Evolutionary conservation across 1,284 basidiomycete species (phyloP).

Genomic region (Irpex sp.): DNA sequence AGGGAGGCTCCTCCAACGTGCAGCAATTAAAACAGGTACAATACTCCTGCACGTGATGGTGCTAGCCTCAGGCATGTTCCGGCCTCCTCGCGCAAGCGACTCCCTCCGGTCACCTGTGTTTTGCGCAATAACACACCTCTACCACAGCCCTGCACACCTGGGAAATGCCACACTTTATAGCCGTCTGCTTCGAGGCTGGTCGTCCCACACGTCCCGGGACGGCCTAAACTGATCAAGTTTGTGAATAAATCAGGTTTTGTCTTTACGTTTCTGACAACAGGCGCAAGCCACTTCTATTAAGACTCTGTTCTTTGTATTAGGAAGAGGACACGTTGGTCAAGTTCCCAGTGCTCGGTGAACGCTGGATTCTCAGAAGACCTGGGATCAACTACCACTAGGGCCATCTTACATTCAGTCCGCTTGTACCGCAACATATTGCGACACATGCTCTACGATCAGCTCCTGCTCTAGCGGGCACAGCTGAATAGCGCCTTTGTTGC

Average conservation of each 20-base stretch:
- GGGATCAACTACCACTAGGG: neutral
- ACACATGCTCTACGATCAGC: neutral
- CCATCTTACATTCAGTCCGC: neutral
- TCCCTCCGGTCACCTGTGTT: slow-evolving; percentile 1
- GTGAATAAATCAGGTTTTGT: neutral
- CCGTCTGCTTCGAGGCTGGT: neutral
- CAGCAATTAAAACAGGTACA: neutral
- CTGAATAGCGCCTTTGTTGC: neutral
- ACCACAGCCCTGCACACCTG: neutral
- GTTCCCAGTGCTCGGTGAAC: neutral
- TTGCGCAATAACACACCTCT: neutral
- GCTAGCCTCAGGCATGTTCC: neutral
- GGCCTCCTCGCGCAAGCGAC: neutral
- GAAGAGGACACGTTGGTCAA: neutral
- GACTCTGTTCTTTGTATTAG: neutral
- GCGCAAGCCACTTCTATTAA: neutral
- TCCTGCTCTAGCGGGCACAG: neutral
- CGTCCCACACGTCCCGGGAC: neutral
- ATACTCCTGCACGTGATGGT: neutral
- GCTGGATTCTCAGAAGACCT: neutral
- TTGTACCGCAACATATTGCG: neutral
- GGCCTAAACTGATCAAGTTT: neutral
- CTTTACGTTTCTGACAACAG: neutral
- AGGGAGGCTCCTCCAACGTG: neutral
- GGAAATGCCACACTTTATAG: neutral